phyloP scores from a whole-genome alignment of 164 flowering plant genomes.

The Vitis rupestris region DNA sequence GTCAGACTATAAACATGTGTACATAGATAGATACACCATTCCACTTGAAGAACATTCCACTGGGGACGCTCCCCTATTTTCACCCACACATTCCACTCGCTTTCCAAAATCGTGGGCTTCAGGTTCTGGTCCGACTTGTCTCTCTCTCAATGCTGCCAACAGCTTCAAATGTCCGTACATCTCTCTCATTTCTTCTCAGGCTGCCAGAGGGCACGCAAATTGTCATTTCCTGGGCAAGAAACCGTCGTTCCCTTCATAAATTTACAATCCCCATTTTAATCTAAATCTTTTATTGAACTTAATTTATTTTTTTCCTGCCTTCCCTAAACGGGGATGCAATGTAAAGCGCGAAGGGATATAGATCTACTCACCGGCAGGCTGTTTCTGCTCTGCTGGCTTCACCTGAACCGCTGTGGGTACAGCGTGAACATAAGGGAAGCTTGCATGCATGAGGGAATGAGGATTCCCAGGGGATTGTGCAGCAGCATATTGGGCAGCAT shows the following conservation, averaged over 20 bases:
- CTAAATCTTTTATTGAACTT: background rate
- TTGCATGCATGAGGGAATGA: constrained; percentile 44
- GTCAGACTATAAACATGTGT: constrained; percentile 29
- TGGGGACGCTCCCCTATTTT: background rate
- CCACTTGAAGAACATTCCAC: constrained; percentile 4
- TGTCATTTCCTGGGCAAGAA: constrained; percentile 49
- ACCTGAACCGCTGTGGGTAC: constrained; percentile 61
- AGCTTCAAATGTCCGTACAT: background rate
- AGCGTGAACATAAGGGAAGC: constrained; percentile 59
- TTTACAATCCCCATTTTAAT: constrained; percentile 7
- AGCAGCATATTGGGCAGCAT: constrained; percentile 45
- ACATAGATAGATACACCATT: constrained; percentile 6
- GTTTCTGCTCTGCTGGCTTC: constrained; percentile 78
- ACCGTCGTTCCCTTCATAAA: constrained; percentile 13
- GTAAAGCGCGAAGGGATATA: background rate
- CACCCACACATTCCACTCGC: constrained; percentile 4
- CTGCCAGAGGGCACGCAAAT: constrained; percentile 51
- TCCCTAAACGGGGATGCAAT: constrained; percentile 5
- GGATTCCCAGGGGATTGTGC: constrained; percentile 41
- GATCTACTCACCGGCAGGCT: constrained; percentile 71
- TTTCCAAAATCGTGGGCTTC: constrained; percentile 21
- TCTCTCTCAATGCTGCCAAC: background rate
- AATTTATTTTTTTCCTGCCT: background rate
- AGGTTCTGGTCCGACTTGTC: background rate
- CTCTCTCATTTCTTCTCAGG: constrained; percentile 43